Percentiles rank a stretch among this genome's conserved stretches.
Conservation (phyloP, 2,329 filamentous ascomycete species). For the Pseudocercospora pini-densiflorae region DNA sequence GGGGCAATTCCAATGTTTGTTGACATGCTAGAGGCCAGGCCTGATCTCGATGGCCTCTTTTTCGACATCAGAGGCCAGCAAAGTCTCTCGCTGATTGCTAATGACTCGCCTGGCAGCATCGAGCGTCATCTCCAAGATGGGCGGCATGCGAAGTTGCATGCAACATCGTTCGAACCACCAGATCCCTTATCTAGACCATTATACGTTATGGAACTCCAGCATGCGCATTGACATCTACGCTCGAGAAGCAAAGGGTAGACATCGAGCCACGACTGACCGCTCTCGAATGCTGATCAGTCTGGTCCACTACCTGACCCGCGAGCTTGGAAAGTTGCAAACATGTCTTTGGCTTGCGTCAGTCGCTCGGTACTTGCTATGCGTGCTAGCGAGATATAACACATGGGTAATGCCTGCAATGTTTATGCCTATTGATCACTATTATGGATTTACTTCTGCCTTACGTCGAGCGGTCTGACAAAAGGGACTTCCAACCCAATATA, state of each 20-base stretch:
- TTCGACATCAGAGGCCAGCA: too few relatives aligned
- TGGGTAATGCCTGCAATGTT: not conserved
- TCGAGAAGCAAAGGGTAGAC: not conserved
- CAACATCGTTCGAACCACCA: too few relatives aligned
- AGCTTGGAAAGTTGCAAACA: not conserved
- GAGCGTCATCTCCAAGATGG: too few relatives aligned
- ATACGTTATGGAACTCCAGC: too few relatives aligned
- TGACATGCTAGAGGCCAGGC: too few relatives aligned
- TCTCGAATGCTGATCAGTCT: not conserved
- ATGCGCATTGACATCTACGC: too few relatives aligned
- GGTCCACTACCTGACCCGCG: not conserved
- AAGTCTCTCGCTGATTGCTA: too few relatives aligned
- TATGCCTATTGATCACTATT: not conserved
- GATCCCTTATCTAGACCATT: too few relatives aligned
- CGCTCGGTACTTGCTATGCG: not conserved
- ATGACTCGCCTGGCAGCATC: too few relatives aligned
- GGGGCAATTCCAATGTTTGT: too few relatives aligned
- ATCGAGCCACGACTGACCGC: not conserved
- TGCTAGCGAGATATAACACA: not conserved
- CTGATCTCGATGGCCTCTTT: too few relatives aligned
- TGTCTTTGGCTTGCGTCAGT: not conserved
- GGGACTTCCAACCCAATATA: not conserved
- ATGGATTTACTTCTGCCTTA: not conserved
- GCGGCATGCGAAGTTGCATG: too few relatives aligned
- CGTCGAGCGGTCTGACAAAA: conserved; percentile 1